A percentile compares a stretch with the other conserved stretches of the same genome.
phyloP scores from a whole-genome alignment of 2,329 filamentous ascomycete species.

The Acrocalymma vagum region DNA sequence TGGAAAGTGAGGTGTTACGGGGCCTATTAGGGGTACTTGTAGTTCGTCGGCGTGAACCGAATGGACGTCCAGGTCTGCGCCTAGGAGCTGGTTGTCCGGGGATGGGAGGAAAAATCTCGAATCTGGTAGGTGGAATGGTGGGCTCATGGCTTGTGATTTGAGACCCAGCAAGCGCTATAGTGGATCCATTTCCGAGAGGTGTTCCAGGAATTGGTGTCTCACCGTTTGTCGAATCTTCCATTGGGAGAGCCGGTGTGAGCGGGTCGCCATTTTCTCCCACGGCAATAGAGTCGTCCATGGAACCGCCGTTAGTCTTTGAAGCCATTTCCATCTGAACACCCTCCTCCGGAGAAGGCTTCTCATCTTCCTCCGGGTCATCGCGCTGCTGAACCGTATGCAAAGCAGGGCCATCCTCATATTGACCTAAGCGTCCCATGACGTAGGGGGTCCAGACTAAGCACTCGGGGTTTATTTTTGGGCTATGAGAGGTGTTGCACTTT shows the following conservation, averaged over 20 bases:
- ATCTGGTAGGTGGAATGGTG: conserved; percentile 73
- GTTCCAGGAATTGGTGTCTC: conserved; percentile 42
- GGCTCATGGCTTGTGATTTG: conserved; percentile 37
- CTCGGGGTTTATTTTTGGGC: conserved; percentile 82
- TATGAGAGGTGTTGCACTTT: conserved; percentile 88
- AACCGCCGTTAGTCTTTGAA: conserved; percentile 31
- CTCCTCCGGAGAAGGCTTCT: conserved; percentile 52
- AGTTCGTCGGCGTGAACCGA: conserved; percentile 46
- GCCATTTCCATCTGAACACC: conserved; percentile 49
- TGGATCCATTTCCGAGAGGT: conserved; percentile 41
- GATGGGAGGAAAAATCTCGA: conserved; percentile 79
- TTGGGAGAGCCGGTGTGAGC: conserved; percentile 27
- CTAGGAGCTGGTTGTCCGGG: conserved; percentile 55
- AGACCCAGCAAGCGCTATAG: conserved; percentile 36
- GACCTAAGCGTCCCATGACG: conserved; percentile 87
- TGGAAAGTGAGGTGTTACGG: conserved; percentile 31
- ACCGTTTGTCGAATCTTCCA: conserved; percentile 38
- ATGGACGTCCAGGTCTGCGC: conserved; percentile 47
- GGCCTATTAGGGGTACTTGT: conserved; percentile 44
- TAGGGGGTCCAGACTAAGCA: conserved; percentile 95
- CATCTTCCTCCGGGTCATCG: conserved; percentile 70
- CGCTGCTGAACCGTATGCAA: conserved; percentile 88
- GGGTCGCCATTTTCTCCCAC: conserved; percentile 19
- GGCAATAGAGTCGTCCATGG: conserved; percentile 19
- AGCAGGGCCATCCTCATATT: conserved; percentile 82